Percentiles rank a stretch among this genome's conserved stretches.
Conservation (phyloP, 768 basidiomycete species). For the Mycena filopes region DNA sequence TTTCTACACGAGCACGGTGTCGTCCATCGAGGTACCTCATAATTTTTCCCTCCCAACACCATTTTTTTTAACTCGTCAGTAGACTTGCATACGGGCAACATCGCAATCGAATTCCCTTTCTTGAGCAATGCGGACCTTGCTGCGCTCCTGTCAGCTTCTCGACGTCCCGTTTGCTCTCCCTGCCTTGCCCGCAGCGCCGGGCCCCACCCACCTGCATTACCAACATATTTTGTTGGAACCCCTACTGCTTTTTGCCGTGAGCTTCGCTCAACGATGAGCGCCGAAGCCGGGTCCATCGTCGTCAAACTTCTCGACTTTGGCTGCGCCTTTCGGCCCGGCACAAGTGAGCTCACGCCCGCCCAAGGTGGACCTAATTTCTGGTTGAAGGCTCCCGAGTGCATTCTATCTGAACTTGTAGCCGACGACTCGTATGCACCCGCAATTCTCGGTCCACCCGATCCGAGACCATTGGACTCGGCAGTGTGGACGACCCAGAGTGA, state of each 20-base stretch:
- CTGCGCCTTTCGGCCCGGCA: not conserved
- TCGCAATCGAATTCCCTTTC: conserved; percentile 5
- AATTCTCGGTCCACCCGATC: no score
- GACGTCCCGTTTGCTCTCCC: not conserved
- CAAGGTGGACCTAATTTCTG: not conserved
- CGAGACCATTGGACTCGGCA: no score
- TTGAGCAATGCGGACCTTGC: not conserved
- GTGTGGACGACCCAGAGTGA: not conserved
- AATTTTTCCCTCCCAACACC: no score
- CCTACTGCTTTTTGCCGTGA: no score
- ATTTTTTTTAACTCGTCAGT: no score
- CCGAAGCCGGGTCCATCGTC: not conserved
- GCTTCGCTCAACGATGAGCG: no score
- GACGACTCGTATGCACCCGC: no score
- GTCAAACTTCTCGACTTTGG: conserved; percentile 7
- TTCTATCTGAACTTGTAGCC: not conserved
- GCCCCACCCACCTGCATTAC: not conserved
- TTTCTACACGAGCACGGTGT: no score
- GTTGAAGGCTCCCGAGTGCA: not conserved
- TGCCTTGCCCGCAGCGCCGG: not conserved
- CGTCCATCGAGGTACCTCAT: no score
- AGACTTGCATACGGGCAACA: conserved; percentile 5
- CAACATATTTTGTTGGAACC: not conserved
- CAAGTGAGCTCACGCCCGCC: not conserved
- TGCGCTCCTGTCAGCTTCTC: not conserved